Evolutionary conservation across 2,329 filamentous ascomycete genomes (phyloP), one percentile per base, ranked within the genome.

Genomic region (Colletotrichum sp.): DNA sequence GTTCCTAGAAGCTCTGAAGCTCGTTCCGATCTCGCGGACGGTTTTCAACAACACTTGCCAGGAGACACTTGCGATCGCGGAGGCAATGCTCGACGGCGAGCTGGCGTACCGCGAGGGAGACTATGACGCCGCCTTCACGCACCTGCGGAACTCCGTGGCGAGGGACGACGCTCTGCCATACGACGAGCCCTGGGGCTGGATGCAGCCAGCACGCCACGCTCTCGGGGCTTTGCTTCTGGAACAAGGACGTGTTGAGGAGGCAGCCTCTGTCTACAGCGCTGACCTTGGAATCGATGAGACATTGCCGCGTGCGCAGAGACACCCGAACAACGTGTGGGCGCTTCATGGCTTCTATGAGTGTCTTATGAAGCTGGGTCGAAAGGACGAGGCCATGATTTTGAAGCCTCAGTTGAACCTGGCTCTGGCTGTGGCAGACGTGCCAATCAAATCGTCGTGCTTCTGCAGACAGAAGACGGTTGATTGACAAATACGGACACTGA

Each of bases 181-280:
- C 76, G 92, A 93, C 65, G 94, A 96, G 81, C 94, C 94, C 0
- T 95, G 93, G 93, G 93, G 92, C 0, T 95, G 94, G 93, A 95
- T 95, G 93, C 92, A 94, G 80, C 94, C 94, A 0, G 90, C 91
- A 0, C 87, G 93, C 5, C 94, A 95, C 82, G 93, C 93, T 0
- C 93, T 93, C 67, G 93, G 92, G 2, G 94, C 93, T 0, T 85
- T 96, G 5, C 81, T 95, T 34, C 86, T 95, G 15, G 94, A 95
- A 80, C 93, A 94, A 80, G 91, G 89, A 0, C 85, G 85, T n/a
- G 85, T 90, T 0, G 87, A 89, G 28, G 86, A 93, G 65, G 92
- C 93, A 0, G 83, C 88, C 3, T 86, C 81, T 1, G 88, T 92
- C 2, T 95, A 94, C 78, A 85, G 83, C 24, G 91, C 91, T 0